Percentiles rank a stretch among this genome's conserved stretches.
phyloP scores from a whole-genome alignment of 495 filamentous ascomycete genomes.

The Penicillium coffeae region DNA sequence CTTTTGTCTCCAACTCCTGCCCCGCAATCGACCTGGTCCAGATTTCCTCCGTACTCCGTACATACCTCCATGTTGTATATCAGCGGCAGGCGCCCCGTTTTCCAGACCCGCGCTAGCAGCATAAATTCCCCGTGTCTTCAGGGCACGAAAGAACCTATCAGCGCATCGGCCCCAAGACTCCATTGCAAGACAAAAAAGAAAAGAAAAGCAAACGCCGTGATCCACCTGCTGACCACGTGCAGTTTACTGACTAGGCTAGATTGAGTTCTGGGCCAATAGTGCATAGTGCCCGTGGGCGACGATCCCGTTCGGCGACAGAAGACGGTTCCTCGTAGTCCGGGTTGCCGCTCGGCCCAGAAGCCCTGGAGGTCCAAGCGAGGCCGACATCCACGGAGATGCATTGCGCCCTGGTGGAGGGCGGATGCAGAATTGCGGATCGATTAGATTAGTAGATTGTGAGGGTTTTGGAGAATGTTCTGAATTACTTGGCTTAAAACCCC shows the following conservation, averaged over 20 bases:
- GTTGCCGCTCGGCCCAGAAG: too few species aligned
- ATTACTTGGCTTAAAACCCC: too few species aligned
- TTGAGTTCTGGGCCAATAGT: neutral
- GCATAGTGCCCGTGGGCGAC: neutral
- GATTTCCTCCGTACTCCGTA: neutral
- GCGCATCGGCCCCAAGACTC: too few species aligned
- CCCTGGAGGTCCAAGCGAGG: neutral
- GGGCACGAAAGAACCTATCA: neutral
- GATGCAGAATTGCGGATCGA: too few species aligned
- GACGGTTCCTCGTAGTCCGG: neutral
- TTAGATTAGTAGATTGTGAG: too few species aligned
- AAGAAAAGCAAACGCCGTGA: neutral
- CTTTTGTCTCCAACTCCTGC: conserved; percentile 17
- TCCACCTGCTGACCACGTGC: neutral
- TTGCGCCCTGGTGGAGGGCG: neutral
- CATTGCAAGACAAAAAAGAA: too few species aligned
- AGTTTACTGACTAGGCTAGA: neutral
- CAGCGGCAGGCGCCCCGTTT: too few species aligned
- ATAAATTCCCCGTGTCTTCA: neutral
- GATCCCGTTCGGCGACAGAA: neutral
- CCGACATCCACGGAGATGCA: too few species aligned
- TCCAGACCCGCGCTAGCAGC: conserved; percentile 4
- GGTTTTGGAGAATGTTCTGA: too few species aligned
- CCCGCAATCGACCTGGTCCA: neutral
- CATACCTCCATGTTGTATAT: neutral